These are phyloP conservation scores for Entonaema liquescens DNA, from an alignment of 495 filamentous ascomycete species.

Conservation along the genomic window DNA sequence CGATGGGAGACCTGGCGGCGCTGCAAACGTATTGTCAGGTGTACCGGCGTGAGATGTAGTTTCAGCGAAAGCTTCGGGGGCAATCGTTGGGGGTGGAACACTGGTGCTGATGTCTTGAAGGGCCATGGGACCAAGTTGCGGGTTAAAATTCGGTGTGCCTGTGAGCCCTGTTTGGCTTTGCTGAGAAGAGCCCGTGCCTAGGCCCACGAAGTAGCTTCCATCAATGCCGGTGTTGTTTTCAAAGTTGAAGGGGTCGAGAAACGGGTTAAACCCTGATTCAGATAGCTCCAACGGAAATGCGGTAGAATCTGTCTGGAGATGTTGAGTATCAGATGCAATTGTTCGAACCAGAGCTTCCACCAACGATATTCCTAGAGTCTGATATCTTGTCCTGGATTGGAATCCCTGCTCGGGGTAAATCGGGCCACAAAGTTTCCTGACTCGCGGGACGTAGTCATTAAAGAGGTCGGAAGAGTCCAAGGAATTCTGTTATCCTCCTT, in stretches of 20 bases:
- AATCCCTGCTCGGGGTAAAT: conserved; percentile 50
- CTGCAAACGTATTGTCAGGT: conserved; percentile 28
- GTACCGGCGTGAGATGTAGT: conserved; percentile 36
- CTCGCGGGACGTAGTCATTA: conserved; percentile 46
- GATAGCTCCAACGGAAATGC: conserved; percentile 15
- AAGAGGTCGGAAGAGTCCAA: conserved; percentile 46
- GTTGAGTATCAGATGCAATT: conserved; percentile 30
- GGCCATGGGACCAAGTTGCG: conserved; percentile 11
- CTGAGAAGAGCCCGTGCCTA: conserved; percentile 16
- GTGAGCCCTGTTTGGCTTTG: conserved; percentile 20
- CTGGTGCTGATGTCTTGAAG: conserved; percentile 21
- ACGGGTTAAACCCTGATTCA: conserved; percentile 19
- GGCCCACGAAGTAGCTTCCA: not conserved
- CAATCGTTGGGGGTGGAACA: conserved; percentile 7
- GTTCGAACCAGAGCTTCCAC: conserved; percentile 46
- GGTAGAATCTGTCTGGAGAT: conserved; percentile 20
- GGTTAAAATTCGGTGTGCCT: conserved; percentile 6
- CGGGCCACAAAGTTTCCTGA: conserved; percentile 48
- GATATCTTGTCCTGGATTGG: conserved; percentile 48
- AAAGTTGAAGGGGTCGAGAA: conserved; percentile 30
- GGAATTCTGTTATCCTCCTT: conserved; percentile 36
- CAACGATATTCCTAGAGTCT: conserved; percentile 49
- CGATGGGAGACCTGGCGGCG: conserved; percentile 25
- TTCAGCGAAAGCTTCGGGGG: conserved; percentile 23
- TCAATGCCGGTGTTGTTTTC: conserved; percentile 5